Evolutionary conservation across 768 basidiomycete species (phyloP), one percentile per base, ranked within the genome.

Genomic region (Solioccasus polychromus): DNA sequence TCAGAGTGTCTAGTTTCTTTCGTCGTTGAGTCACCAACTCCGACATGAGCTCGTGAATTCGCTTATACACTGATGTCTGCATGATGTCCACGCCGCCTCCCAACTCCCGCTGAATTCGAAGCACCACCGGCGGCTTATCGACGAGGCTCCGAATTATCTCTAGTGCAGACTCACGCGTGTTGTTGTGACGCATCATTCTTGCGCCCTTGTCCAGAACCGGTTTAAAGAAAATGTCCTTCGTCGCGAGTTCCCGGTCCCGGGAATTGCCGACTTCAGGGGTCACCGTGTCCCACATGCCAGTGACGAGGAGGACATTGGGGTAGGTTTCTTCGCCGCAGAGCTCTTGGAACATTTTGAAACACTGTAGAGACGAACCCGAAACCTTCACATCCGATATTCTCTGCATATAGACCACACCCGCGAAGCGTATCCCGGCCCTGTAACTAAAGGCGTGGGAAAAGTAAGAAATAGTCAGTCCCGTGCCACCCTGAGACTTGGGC

Each of bases 21-120:
- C 71, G 61, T 45, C 76, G 71, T 34, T 69, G 68, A 46, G 66
- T 51, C 12, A 71, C 67, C 44, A 76, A 69, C 37, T 72, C 73
- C 49, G 67, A 65, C 8, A 79, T 63, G n/a, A 78, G 74, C 22
- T 69, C 67, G 39, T 69, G 68, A 4, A 83, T 66, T 48, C 79
- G 80, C 35, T 54, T 68, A n/a, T 74, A 80, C 1, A 79, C 79
- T 4, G 67, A 64, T 1, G 82, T 80, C 47, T 82, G 66, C 22
- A 71, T 64, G 31, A 82, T 71, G 35, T 73, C 67, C 42, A 70
- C 66, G 5, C 70, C 64, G 19, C 71, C 63, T 29, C 72, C 72
- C 3, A 82, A 63, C 54, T 83, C 80, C n/a, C 58, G 57, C 51
- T 82, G 81, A 39, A 83, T 79, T 18, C 69, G 72, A 11, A 83